Evolutionary conservation across 2,329 filamentous ascomycete genomes (phyloP).

Genomic region (Aspergillus ochraceus): DNA sequence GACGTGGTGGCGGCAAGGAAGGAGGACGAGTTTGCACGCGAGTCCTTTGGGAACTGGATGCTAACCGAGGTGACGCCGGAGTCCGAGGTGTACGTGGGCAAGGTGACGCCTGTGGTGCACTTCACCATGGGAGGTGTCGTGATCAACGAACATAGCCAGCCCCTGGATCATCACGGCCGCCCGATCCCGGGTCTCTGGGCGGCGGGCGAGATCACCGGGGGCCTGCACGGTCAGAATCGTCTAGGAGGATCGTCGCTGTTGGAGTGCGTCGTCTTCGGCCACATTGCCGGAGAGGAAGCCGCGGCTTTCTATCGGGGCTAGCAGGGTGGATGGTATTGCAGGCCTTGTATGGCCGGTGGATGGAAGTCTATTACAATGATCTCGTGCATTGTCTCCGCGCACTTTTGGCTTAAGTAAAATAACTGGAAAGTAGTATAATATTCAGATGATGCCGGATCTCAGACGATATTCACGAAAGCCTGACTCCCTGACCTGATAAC

Average conservation of each 20-base stretch:
- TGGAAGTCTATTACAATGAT: too few species aligned
- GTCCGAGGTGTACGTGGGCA: conserved; percentile 58
- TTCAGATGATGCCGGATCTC: too few species aligned
- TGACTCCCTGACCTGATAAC: too few species aligned
- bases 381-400: too few species aligned
- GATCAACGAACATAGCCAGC: conserved; percentile 55
- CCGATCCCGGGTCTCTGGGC: conserved; percentile 61
- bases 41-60: conserved; percentile 57
- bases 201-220: conserved; percentile 65
- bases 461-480: too few species aligned
- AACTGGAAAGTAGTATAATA: too few species aligned
- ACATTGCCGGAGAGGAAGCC: conserved; percentile 55
- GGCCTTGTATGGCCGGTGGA: too few species aligned
- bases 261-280: conserved; percentile 65
- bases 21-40: conserved; percentile 50
- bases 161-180: conserved; percentile 45
- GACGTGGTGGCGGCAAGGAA: conserved; percentile 41
- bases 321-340: too few species aligned
- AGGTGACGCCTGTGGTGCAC: conserved; percentile 63
- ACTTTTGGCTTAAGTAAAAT: too few species aligned
- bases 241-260: conserved; percentile 62
- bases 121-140: conserved; percentile 67
- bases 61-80: conserved; percentile 51
- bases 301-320: conserved; percentile 28
- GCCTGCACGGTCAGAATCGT: conserved; percentile 63